Evolutionary conservation across 805 yeast genomes (phyloP).

Genomic region (Ogataea kodamae): DNA sequence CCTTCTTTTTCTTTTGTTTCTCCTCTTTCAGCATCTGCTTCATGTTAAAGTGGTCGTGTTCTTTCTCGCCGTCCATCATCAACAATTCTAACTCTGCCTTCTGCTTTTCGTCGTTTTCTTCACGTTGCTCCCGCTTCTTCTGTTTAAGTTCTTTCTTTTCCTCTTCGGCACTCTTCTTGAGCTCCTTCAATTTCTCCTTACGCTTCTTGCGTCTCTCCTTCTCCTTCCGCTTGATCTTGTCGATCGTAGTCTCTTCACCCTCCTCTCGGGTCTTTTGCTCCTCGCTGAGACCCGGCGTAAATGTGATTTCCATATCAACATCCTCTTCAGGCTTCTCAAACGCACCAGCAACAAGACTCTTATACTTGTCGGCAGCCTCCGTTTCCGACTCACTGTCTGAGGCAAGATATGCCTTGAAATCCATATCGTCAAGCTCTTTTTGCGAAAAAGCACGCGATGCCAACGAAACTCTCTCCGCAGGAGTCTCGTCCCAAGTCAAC

Average conservation of each 20-base stretch:
- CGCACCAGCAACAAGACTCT: conserved; percentile 41
- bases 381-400: conserved; percentile 60
- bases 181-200: conserved; percentile 67
- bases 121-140: conserved; percentile 25
- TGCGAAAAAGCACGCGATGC: conserved; percentile 81
- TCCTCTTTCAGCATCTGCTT: conserved; percentile 69
- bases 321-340: conserved; percentile 46
- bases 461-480: conserved; percentile 75
- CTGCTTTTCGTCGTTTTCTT: conserved; percentile 38
- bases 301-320: conserved; percentile 92
- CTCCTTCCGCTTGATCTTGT: conserved; percentile 78
- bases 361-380: conserved; percentile 49
- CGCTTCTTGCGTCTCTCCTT: conserved; percentile 88
- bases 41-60: conserved; percentile 68
- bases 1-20: conserved; percentile 45
- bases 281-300: conserved; percentile 78
- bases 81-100: conserved; percentile 72
- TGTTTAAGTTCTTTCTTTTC: conserved; percentile 41
- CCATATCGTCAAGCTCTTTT: conserved; percentile 86
- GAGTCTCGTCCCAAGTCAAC: conserved; percentile 98
- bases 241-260: conserved; percentile 65
- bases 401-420: conserved; percentile 88
- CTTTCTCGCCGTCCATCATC: conserved; percentile 59
- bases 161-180: conserved; percentile 51
- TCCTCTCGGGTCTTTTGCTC: conserved; percentile 34